phyloP scores from a whole-genome alignment of 1,284 basidiomycete genomes.

The Ustilago loliicola region DNA sequence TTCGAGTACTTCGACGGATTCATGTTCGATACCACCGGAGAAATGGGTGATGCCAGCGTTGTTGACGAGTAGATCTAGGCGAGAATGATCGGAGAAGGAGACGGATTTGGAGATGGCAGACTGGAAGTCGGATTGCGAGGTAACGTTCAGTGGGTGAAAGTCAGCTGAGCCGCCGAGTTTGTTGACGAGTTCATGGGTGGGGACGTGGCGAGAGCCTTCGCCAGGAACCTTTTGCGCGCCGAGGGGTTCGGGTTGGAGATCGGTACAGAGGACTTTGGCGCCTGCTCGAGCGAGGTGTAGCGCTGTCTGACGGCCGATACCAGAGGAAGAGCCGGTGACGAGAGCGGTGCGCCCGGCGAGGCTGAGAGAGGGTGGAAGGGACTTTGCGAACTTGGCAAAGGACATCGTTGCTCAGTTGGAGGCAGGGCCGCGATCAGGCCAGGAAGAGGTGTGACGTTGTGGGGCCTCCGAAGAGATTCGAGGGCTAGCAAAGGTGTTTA shows the following conservation, averaged over 20 bases:
- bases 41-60: slow-evolving; percentile 40
- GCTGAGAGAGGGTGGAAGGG: slow-evolving; percentile 53
- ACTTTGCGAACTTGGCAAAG: slow-evolving; percentile 42
- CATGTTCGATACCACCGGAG: slow-evolving; percentile 46
- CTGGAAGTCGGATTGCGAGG: slow-evolving; percentile 43
- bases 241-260: slow-evolving; percentile 43
- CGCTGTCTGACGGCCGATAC: slow-evolving; percentile 43
- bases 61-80: slow-evolving; percentile 49
- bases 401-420: slow-evolving; percentile 30
- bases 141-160: slow-evolving; percentile 50
- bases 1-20: slow-evolving; percentile 42
- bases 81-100: slow-evolving; percentile 20
- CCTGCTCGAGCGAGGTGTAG: slow-evolving; percentile 36
- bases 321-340: slow-evolving; percentile 46
- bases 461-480: not conserved
- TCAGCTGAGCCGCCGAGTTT: slow-evolving; percentile 42
- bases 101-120: slow-evolving; percentile 37
- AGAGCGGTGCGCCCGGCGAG: slow-evolving; percentile 44
- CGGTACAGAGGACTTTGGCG: slow-evolving; percentile 46
- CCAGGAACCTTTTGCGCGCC: slow-evolving; percentile 15
- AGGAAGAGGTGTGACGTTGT: not conserved
- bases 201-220: slow-evolving; percentile 30
- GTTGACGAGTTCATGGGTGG: slow-evolving; percentile 48
- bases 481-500: not conserved
- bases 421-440: not conserved